A percentile compares a stretch with the other conserved stretches of the same genome.
phyloP scores from a whole-genome alignment of 192 early-diverging fungal genomes.

The Glomus cerebriforme region DNA sequence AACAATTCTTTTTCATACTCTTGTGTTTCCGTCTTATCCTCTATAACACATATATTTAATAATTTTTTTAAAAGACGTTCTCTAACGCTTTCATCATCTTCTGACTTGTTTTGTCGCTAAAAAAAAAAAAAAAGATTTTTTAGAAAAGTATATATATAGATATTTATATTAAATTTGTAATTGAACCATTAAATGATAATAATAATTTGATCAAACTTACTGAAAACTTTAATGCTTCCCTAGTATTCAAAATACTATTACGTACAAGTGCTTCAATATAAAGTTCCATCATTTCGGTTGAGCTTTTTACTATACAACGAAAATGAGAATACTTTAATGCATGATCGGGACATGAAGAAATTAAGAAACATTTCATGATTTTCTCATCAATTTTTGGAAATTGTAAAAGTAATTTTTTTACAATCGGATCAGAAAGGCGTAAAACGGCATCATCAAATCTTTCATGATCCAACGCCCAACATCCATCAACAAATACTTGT shows the following conservation, averaged over 20 bases:
- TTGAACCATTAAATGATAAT: too few species aligned
- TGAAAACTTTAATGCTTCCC: background rate
- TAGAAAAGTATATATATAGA: too few species aligned
- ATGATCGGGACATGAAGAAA: background rate
- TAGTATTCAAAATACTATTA: background rate
- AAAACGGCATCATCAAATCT: background rate
- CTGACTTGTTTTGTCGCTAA: background rate
- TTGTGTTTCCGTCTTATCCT: background rate
- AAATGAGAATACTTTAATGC: background rate
- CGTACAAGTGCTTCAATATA: background rate
- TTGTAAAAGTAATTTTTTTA: background rate
- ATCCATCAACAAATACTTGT: background rate
- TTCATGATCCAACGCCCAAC: background rate
- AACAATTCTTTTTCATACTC: background rate
- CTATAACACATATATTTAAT: background rate
- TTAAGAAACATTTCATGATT: background rate
- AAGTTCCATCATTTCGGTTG: background rate
- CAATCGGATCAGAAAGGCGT: background rate
- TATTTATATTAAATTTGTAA: too few species aligned
- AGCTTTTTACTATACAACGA: background rate
- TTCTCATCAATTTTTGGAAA: background rate
- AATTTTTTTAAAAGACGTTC: background rate
- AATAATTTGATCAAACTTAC: too few species aligned
- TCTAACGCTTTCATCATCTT: background rate
- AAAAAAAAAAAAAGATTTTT: background rate